Percentiles rank a stretch among this genome's conserved stretches.
These are phyloP conservation scores for Phytophthora tubulina DNA, from an alignment of 352 stramenopile genomes.

Conservation along the genomic window DNA sequence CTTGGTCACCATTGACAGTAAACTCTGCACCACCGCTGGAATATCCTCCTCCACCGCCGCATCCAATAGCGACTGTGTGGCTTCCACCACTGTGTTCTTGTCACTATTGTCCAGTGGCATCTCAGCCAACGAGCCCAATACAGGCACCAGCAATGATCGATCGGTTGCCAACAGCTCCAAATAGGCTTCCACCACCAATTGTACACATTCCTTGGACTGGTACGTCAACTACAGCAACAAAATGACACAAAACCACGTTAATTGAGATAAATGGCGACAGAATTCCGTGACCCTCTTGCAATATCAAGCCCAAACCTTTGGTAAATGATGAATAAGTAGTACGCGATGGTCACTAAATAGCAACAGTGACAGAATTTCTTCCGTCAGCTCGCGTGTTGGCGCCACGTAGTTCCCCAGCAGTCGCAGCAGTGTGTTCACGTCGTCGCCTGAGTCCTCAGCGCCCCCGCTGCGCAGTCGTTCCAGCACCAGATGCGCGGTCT, in stretches of 20 bases:
- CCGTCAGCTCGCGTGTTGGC: conserved; percentile 78
- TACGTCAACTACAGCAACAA: conserved; percentile 70
- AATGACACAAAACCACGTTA: not conserved
- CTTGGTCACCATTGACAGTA: conserved; percentile 78
- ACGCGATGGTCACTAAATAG: conserved; percentile 80
- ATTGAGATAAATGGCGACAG: not conserved
- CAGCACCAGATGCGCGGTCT: conserved; percentile 69
- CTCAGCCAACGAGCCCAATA: conserved; percentile 81
- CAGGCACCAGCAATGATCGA: conserved; percentile 75
- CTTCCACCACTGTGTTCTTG: conserved; percentile 72
- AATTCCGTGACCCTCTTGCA: not conserved
- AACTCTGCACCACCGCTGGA: conserved; percentile 76
- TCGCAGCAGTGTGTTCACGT: conserved; percentile 77
- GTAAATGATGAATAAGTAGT: conserved; percentile 82
- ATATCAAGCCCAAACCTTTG: conserved; percentile 52
- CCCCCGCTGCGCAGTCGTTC: conserved; percentile 68
- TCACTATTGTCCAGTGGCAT: conserved; percentile 70
- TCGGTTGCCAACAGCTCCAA: conserved; percentile 83
- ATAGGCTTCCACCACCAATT: conserved; percentile 80
- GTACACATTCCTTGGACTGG: conserved; percentile 81
- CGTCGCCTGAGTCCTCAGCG: conserved; percentile 64
- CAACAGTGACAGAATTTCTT: conserved; percentile 75
- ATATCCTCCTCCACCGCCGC: conserved; percentile 84
- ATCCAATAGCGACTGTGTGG: conserved; percentile 75
- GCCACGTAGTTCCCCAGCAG: conserved; percentile 79